Base-by-base conservation (phyloP, 495 filamentous ascomycete species). In the Staphylotrichum longicolle region DNA sequence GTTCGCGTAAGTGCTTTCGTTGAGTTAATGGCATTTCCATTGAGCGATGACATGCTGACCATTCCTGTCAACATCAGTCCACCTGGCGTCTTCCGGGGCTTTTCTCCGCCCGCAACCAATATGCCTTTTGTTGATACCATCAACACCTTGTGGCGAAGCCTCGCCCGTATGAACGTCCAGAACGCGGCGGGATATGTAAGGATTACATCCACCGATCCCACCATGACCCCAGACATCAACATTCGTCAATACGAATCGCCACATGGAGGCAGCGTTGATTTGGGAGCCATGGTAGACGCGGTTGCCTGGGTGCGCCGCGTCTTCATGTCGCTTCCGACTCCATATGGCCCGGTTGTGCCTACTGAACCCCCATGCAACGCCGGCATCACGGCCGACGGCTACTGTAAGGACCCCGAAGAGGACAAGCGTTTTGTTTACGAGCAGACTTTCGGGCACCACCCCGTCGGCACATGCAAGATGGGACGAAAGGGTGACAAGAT, bases 381-480 rank as follows among this genome's bases (percentile, higher is more conserved):
- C 77, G 82, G 66, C 74, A 51, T 76, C 70, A 8, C 79, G 68
- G 67, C 77, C 80, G 15, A 81, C 73, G 66, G 71, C 78, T 60
- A 73, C 79, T 78, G 83, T 77, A 41, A 81, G 75, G 45, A 85
- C 37, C 37, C 52, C 78, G 65, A 69, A 12, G 62, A 63, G 40
- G 69, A 78, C 60, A 72, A 54, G 52, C 71, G 72, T 58, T 72
- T 67, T 57, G 60, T 80, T 57, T 74, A 71, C 63, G 55, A 72
- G 35, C 70, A 77, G 57, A 69, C 70, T 7, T 82, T 72, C 56
- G 79, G 74, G 40, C 85, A 82, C 59, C 81, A 86, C 63, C 75
- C 79, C 1, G 74, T 72, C 3, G 78, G 82, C 4, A 85, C 83
- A 0, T 84, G 82, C 64, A 78, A 77, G 14, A 83, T 86, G 68